Percentiles rank a stretch among this genome's conserved stretches.
Evolutionary conservation across 768 basidiomycete genomes (phyloP).

Genomic region (Wakefieldia striispora): DNA sequence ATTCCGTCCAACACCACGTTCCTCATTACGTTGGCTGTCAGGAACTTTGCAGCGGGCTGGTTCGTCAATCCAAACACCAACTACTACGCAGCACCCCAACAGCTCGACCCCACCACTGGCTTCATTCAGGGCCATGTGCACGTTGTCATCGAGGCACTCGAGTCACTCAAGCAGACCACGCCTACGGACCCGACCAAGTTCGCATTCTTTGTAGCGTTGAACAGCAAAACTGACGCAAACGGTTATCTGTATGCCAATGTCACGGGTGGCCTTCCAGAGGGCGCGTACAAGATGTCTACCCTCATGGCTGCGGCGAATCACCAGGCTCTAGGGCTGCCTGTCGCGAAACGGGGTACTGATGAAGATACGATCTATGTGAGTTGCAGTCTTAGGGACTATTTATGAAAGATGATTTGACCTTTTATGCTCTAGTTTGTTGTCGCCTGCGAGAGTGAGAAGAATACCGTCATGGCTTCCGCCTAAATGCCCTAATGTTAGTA

Average conservation of each 20-base stretch:
- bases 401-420: conserved; percentile 1
- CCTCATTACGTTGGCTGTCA: conserved; percentile 49
- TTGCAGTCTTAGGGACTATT: not conserved
- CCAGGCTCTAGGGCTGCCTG: conserved; percentile 34
- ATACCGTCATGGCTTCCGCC: conserved; percentile 4
- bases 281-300: conserved; percentile 45
- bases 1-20: conserved; percentile 48
- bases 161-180: conserved; percentile 45
- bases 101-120: conserved; percentile 43
- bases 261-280: conserved; percentile 51
- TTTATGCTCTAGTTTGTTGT: conserved; percentile 25
- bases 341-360: conserved; percentile 39
- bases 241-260: conserved; percentile 50
- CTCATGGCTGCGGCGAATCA: conserved; percentile 50
- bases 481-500: not conserved
- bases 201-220: conserved; percentile 59
- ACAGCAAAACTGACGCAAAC: conserved; percentile 37
- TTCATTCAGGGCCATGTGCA: conserved; percentile 61
- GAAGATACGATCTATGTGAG: conserved; percentile 43
- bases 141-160: conserved; percentile 55
- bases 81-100: conserved; percentile 57
- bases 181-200: conserved; percentile 51
- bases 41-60: conserved; percentile 47
- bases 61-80: conserved; percentile 56
- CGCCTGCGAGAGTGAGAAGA: conserved; percentile 4